These are phyloP conservation scores for Taiwanofungus camphoratus DNA, from an alignment of 1,284 basidiomycete genomes.

Conservation along the genomic window DNA sequence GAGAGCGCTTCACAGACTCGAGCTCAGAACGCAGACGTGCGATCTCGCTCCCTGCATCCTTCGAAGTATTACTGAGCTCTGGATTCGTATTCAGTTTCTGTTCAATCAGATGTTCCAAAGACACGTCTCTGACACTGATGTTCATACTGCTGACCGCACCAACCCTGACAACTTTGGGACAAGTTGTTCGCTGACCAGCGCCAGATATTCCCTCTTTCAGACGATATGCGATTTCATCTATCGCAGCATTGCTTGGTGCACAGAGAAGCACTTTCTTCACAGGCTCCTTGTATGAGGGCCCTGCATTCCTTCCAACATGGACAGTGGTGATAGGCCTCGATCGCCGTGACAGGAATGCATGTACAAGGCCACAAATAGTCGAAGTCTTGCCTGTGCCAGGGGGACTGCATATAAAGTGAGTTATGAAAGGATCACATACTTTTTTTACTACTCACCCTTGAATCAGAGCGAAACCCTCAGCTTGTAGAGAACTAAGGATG, in stretches of 20 bases:
- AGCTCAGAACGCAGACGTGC: constrained; percentile 60
- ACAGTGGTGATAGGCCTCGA: constrained; percentile 44
- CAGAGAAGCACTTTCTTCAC: constrained; percentile 84
- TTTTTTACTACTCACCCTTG: constrained; percentile 69
- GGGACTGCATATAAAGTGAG: constrained; percentile 49
- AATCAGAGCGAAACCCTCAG: constrained; percentile 85
- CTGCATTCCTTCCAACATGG: constrained; percentile 36
- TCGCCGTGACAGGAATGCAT: constrained; percentile 71
- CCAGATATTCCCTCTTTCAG: constrained; percentile 75
- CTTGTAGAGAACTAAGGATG: constrained; percentile 71
- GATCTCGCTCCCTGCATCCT: constrained; percentile 54
- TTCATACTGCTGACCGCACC: constrained; percentile 82
- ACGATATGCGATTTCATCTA: constrained; percentile 92
- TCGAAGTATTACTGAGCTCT: constrained; percentile 31
- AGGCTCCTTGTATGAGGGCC: constrained; percentile 42
- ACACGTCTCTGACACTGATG: constrained; percentile 79
- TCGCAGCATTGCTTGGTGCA: constrained; percentile 97
- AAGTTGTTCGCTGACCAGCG: constrained; percentile 46
- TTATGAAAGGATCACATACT: neutral
- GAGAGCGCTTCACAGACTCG: constrained; percentile 56
- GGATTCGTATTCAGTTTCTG: constrained; percentile 57
- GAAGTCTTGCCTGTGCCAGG: constrained; percentile 99
- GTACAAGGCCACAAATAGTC: constrained; percentile 94
- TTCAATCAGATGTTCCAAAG: constrained; percentile 84
- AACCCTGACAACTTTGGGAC: constrained; percentile 84